Evolutionary conservation across 2,329 filamentous ascomycete species (phyloP), one percentile per base, ranked within the genome.

Genomic region (Rachicladosporium sp.): DNA sequence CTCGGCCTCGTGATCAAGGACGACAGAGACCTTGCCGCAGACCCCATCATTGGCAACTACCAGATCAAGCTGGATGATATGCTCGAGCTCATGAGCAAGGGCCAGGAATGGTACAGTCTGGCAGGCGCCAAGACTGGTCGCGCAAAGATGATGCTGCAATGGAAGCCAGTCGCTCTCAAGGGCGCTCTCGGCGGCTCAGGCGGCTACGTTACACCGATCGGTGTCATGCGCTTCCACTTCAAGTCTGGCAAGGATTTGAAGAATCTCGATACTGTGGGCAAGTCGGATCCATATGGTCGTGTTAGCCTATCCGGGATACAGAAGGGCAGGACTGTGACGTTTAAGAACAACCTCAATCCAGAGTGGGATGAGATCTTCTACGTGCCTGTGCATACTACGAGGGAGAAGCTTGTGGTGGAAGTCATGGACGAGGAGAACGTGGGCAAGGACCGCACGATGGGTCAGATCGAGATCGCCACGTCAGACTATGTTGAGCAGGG

Each of bases 331-430:
- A 96, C 91, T 2, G 91, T 98, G 37, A 96, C 89, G 0, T 94
- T 91, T 69, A 80, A 86, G 58, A 98, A 94, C 64, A 93, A 95
- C 46, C 76, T 98, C 42, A 86, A 93, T 57, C 91, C 91, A 2
- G 82, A 91, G 38, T 98, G 84, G 80, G 88, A 98, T 54, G 91
- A 98, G 62, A 79, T 98, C 15, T 74, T 95, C 13, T 98, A 98
- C 56, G 73, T 98, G 1, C 89, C 93, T 1, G 74, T 98, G 42
- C 89, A 95, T 59, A 87, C 80, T 5, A 54, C 74, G 10, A 80
- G 85, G 27, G 91, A 98, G 59, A 86, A 82, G 54, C 68, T 98
- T 23, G 78, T 79, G 1, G 65, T 98, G 11, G 91, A 98, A 60
- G 87, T 96, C 48, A 94, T 98, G 89, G 91, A 98, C 53, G 78